phyloP scores from a whole-genome alignment of 768 basidiomycete genomes.

The Hericium erinaceus region DNA sequence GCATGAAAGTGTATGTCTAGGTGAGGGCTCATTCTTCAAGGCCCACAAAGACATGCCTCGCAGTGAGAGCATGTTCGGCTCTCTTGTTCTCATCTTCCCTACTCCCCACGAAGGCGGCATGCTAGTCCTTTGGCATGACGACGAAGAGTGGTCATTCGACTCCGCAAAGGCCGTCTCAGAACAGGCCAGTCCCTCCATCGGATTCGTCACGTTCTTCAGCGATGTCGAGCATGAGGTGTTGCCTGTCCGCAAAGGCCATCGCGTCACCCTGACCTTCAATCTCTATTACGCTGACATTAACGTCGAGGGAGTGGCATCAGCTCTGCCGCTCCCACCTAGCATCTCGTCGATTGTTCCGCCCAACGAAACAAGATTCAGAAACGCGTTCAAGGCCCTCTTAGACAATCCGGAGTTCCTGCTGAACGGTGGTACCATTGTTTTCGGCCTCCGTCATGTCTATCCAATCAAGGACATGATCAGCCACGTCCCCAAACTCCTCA shows the following conservation, averaged over 20 bases:
- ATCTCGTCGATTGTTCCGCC: neutral
- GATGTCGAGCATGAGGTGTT: slow-evolving; percentile 38
- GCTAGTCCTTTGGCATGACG: slow-evolving; percentile 26
- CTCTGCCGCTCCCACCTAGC: neutral
- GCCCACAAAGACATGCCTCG: slow-evolving; percentile 41
- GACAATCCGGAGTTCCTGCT: slow-evolving; percentile 26
- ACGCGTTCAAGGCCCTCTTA: slow-evolving; percentile 21
- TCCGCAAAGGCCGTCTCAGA: slow-evolving; percentile 20
- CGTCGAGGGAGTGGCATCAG: neutral
- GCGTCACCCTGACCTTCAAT: slow-evolving; percentile 38
- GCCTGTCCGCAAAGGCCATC: slow-evolving; percentile 30
- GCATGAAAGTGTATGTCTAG: slow-evolving; percentile 11
- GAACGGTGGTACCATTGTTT: slow-evolving; percentile 31
- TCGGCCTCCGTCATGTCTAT: slow-evolving; percentile 30
- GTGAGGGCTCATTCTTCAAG: slow-evolving; percentile 39
- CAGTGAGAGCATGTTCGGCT: slow-evolving; percentile 37
- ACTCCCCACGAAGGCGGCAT: slow-evolving; percentile 36
- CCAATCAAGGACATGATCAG: slow-evolving; percentile 16
- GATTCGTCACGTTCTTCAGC: slow-evolving; percentile 34
- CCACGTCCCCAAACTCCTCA: slow-evolving; percentile 1
- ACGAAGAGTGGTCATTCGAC: slow-evolving; percentile 29
- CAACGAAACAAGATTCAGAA: slow-evolving; percentile 6
- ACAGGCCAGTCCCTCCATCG: slow-evolving; percentile 15
- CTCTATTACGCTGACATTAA: slow-evolving; percentile 19
- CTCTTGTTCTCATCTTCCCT: slow-evolving; percentile 41